Evolutionary conservation across 768 basidiomycete species (phyloP).

Genomic region (Podaxis sp.): DNA sequence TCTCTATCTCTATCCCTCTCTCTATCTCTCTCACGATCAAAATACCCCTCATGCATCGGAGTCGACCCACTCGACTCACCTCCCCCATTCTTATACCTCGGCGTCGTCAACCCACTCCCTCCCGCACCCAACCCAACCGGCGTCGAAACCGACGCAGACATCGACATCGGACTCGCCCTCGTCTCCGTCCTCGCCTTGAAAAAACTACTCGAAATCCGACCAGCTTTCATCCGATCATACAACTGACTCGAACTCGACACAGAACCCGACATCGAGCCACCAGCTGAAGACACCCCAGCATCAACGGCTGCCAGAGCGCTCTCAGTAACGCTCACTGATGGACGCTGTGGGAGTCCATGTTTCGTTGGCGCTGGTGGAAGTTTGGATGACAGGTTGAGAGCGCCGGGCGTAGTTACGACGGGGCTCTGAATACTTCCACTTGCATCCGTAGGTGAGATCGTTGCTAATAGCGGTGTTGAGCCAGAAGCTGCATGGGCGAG

Average conservation of each 20-base stretch:
- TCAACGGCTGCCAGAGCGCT: constrained; percentile 2
- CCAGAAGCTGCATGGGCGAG: constrained; percentile 11
- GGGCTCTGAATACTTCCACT: constrained; percentile 1
- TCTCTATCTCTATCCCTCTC: constrained; percentile 2
- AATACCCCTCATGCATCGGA: constrained; percentile 16
- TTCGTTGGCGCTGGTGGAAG: background rate
- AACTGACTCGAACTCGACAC: background rate
- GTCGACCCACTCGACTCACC: constrained; percentile 10
- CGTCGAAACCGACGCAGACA: constrained; percentile 6
- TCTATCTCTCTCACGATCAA: constrained; percentile 29
- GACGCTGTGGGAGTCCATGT: background rate
- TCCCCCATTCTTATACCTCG: constrained; percentile 5
- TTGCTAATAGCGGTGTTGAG: background rate
- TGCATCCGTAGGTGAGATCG: background rate
- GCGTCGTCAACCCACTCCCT: background rate
- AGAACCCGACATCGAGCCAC: background rate
- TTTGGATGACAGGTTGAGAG: background rate
- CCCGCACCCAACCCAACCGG: background rate
- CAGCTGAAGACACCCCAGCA: background rate
- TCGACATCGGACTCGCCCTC: constrained; percentile 20
- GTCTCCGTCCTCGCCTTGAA: constrained; percentile 18
- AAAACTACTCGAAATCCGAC: constrained; percentile 23
- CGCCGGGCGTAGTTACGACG: background rate
- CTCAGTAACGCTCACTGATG: background rate
- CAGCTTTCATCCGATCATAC: constrained; percentile 6